Base-by-base conservation (phyloP, 2,329 filamentous ascomycete species). In the Claviceps africana region DNA sequence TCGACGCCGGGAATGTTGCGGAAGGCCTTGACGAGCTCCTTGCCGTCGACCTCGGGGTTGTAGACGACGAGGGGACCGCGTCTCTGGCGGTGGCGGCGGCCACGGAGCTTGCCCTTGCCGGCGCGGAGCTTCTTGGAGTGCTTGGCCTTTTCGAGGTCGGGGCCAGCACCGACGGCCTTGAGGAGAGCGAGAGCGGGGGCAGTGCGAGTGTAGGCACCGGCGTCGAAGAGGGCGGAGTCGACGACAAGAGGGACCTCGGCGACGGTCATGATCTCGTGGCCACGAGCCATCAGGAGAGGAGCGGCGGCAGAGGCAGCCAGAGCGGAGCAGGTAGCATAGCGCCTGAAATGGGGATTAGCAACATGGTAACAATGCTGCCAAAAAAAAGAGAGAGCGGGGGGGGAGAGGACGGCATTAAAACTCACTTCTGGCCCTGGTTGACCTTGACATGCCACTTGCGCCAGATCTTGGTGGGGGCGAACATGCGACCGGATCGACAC, bases 381-480 rank as follows among this genome's bases (percentile, higher is more conserved):
- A 15, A 35, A 4, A 3, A 13, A 13, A 35, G 13, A 37, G 6
- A 11, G 9, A 2, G n/a, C 2, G 5, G 17, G 4, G n/a, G 4
- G 5, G 17, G 9, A 9, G 11, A 15, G 1, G 7, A 37, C 5
- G n/a, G 17, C 8, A 37, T 15, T 2, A 40, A 56, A 40, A 56
- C 82, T 74, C 72, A 89, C 88, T 93, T 95, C 83, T 98, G 93
- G 75, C 86, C 86, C 75, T 94, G 83, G 83, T 95, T 95, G 83
- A 98, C 83, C 89, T 97, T 97, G 81, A 96, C 82, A 82, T 98
- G 93, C 94, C 93, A 98, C 82, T 95, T 96, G 74, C 93, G 83
- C 94, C 93, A 98, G 79, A 95, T 86, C 86, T 98, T 98, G 77
- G 93, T 98, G 64, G 93, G 93, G 65, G 93, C 93, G 79, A 98